Conservation (phyloP, 805 yeast genomes). For the Wickerhamiella spandovensis region DNA sequence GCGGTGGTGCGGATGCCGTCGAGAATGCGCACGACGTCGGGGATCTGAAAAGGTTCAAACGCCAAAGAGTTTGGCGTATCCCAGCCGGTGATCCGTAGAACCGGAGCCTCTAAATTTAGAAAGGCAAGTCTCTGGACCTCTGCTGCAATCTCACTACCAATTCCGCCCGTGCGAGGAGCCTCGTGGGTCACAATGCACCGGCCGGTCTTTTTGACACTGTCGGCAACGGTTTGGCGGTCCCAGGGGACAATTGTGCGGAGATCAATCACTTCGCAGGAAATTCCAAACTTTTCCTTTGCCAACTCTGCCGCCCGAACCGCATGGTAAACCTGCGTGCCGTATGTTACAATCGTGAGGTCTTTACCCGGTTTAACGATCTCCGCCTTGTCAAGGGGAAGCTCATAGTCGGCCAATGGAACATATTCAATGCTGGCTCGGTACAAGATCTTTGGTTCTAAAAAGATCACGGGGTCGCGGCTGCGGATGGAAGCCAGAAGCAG, state of each 20-base stretch:
- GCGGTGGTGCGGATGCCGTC: conserved; percentile 20
- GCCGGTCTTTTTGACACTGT: conserved; percentile 79
- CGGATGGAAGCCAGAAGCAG: conserved; percentile 79
- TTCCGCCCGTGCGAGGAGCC: conserved; percentile 86
- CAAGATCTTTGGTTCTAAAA: conserved; percentile 80
- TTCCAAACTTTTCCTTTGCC: conserved; percentile 65
- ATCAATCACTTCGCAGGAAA: conserved; percentile 74
- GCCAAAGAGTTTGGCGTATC: conserved; percentile 96
- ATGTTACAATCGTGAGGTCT: conserved; percentile 71
- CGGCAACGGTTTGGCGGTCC: conserved; percentile 68
- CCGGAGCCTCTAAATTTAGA: conserved; percentile 86
- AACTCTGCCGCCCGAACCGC: conserved; percentile 71
- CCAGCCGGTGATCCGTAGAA: conserved; percentile 89
- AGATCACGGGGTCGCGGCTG: conserved; percentile 89
- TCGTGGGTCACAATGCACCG: conserved; percentile 76
- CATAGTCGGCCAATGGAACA: conserved; percentile 66
- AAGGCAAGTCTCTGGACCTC: conserved; percentile 91
- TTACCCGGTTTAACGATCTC: conserved; percentile 73
- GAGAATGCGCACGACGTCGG: conserved; percentile 40
- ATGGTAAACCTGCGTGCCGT: conserved; percentile 70
- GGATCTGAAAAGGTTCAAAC: conserved; percentile 91
- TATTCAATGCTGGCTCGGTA: conserved; percentile 82
- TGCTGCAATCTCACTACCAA: conserved; percentile 89
- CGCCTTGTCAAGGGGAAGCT: conserved; percentile 78
- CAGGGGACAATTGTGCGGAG: conserved; percentile 86